Evolutionary conservation across 2,329 filamentous ascomycete species (phyloP).

Genomic region (Fusarium lyarnte): DNA sequence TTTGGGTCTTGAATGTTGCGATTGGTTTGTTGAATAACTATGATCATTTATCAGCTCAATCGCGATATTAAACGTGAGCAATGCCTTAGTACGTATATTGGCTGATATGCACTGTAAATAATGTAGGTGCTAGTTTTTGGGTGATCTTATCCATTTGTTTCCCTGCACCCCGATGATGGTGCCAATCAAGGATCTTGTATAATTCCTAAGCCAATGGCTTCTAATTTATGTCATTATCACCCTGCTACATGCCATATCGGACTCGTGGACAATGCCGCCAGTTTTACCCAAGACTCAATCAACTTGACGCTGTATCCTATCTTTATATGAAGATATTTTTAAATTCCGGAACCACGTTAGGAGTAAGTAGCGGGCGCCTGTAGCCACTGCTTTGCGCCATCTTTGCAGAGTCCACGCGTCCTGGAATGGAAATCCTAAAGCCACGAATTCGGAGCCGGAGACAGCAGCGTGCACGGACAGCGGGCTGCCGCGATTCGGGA

Average conservation of each 20-base stretch:
- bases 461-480: neutral
- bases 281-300: fast-evolving
- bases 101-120: neutral
- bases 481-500: neutral
- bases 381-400: neutral
- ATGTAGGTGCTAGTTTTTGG: too few species aligned
- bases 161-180: neutral
- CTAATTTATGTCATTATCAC: fast-evolving
- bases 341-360: neutral
- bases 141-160: neutral
- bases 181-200: too few species aligned
- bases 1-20: neutral
- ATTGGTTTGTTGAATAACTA: neutral
- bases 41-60: neutral
- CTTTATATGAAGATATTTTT: neutral
- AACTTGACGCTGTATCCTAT: neutral
- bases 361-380: neutral
- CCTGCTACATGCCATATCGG: neutral
- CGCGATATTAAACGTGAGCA: neutral
- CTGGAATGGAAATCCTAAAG: too few species aligned
- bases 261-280: neutral
- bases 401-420: neutral
- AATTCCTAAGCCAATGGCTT: neutral
- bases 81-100: neutral
- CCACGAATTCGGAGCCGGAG: neutral